Base-by-base conservation (phyloP, 2,329 filamentous ascomycete species). In the Scorias spongiosa region DNA sequence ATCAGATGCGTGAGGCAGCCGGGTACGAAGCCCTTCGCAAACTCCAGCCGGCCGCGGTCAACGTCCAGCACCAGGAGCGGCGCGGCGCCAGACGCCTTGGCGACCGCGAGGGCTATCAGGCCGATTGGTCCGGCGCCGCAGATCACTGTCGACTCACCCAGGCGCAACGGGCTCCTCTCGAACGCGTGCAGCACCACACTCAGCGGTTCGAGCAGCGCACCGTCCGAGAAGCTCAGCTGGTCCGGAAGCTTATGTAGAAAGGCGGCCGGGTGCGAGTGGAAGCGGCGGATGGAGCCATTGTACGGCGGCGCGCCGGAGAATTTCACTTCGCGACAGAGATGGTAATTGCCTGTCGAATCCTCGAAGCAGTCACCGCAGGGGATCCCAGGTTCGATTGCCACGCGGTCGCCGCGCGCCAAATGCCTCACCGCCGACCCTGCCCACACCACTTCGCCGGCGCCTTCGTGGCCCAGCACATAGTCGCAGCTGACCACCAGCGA, bases 301-400 rank as follows among this genome's bases (percentile, higher is more conserved):
- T 81, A 77, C 2, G 89, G 89, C 15, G 88, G 88, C 11, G 88
- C 94, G 1, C 88, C 88, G 15, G 87, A 87, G 61, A 96, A 96
- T 28, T 67, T 69, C 80, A 96, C 93, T 41, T 82, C 72, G 10
- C 76, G 74, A 66, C 89, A 96, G 17, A 95, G 77, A 64, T 95
- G 94, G 70, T 95, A 95, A 54, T 78, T 75, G 45, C 88, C 89
- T 29, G 72, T 70, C 49, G 84, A 81, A 70, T 88, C 95, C 55
- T 76, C 70, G 45, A 46, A 57, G 50, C 57, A 83, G 66, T 0
- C 72, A 10, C 67, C 68, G 53, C 80, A 84, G 0, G 79, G 75
- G 1, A 80, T 74, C 15, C 78, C 76, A 0, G 78, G 77, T 52
- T 84, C 79, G 12, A 84, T 62, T 2, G 79, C 78, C 9, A 84